Percentiles rank a stretch among this genome's conserved stretches.
Evolutionary conservation across 768 basidiomycete genomes (phyloP).

Genomic region (Tephrocybe rancida): DNA sequence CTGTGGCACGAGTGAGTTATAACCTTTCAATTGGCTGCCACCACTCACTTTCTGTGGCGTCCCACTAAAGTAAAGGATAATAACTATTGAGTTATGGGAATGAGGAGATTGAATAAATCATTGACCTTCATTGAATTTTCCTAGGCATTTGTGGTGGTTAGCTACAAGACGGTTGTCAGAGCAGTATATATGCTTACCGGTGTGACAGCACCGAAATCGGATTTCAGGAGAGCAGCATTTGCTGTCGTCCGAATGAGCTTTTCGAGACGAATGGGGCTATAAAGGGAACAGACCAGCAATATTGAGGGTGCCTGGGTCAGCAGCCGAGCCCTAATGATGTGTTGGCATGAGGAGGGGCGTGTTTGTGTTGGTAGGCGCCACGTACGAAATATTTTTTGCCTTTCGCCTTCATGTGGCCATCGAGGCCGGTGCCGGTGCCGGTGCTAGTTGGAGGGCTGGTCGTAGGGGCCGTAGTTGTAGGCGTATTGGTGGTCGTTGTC

Average conservation of each 20-base stretch:
- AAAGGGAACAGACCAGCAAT: conserved; percentile 23
- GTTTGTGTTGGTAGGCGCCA: neutral
- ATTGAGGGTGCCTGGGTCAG: conserved; percentile 30
- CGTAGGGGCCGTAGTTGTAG: conserved; percentile 18
- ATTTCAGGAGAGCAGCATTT: conserved; percentile 31
- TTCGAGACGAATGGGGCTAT: neutral
- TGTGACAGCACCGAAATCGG: conserved; percentile 41
- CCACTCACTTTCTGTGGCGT: conserved; percentile 35
- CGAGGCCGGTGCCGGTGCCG: conserved; percentile 16
- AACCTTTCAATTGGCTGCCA: neutral
- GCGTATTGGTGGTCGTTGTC: conserved; percentile 13
- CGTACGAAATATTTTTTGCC: conserved; percentile 32
- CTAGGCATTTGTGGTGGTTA: conserved; percentile 1
- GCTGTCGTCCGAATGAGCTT: conserved; percentile 17
- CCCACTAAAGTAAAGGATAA: conserved; percentile 27
- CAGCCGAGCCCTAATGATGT: conserved; percentile 29
- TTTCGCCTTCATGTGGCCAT: conserved; percentile 23
- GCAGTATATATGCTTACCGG: conserved; percentile 23
- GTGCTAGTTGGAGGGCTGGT: conserved; percentile 20
- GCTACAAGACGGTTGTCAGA: neutral
- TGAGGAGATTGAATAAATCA: neutral
- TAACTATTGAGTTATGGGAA: neutral
- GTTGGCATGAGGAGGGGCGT: neutral
- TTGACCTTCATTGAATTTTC: conserved; percentile 45
- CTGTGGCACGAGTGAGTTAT: conserved; percentile 7